Base-by-base conservation (phyloP, 2,329 filamentous ascomycete genomes). In the Escovopsis sp. region DNA sequence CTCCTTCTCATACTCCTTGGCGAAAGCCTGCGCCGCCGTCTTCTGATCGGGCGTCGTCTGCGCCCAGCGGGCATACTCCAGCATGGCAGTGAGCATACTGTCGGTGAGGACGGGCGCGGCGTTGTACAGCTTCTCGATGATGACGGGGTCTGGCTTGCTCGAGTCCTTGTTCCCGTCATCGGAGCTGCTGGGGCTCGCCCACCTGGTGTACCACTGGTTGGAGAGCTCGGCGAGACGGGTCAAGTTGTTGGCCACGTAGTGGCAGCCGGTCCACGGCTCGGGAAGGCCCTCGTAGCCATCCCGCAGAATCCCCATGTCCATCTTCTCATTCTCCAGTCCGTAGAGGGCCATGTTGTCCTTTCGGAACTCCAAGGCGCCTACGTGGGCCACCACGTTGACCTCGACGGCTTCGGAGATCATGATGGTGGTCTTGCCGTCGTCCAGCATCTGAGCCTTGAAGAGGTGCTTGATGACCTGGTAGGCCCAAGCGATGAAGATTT, bases 221-320 rank as follows among this genome's bases (percentile, higher is more conserved):
- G 68, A 68, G 14, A 81, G 66, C 47, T 79, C 72, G 20, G 74
- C 63, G 13, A 79, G 66, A 14, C 75, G 73, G 53, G 75, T 74
- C 11, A 69, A 53, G 46, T 79, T 79, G 55, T 78, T 78, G 39
- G 76, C 71, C 42, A 79, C 65, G 47, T 70, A 75, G 35, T 65
- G 60, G 49, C 73, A 76, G 13, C 84, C 87, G 0, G 88, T 95
- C 91, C 91, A 98, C 36, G 88, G 83, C 45, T 84, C 79, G 0
- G 81, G 75, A 8, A 95, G 68, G 10, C 71, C 74, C 15, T 79
- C 71, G 53, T 86, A 88, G 36, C 75, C 73, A 13, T 70, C 64
- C 2, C 65, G 62, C 9, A 84, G 60, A 20, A 85, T 72, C 7
- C 81, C 80, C 48, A 80, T 66, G 39, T 76, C 67, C 29, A 91